Conservation (phyloP, 768 basidiomycete species). For the Termitomyces sp. region DNA sequence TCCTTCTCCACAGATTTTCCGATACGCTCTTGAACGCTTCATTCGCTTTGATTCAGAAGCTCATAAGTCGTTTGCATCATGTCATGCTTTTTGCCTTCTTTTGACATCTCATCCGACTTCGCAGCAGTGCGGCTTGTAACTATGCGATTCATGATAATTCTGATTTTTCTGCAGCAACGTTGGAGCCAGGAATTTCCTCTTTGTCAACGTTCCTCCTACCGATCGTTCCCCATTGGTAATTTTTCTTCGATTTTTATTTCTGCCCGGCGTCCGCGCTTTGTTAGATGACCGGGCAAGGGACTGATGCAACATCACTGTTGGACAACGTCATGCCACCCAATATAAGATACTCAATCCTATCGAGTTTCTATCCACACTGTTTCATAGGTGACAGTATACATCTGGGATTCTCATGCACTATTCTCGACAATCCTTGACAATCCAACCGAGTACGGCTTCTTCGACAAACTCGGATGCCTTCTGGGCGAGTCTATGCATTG, state of each 20-base stretch:
- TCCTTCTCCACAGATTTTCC: slow-evolving; percentile 29
- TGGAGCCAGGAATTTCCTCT: background rate
- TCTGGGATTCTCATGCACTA: slow-evolving; percentile 44
- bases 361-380: background rate
- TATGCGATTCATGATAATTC: background rate
- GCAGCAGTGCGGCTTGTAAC: background rate
- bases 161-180: background rate
- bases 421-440: slow-evolving; percentile 31
- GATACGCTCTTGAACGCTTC: slow-evolving; percentile 42
- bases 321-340: background rate
- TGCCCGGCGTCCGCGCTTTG: background rate
- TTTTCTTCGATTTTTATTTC: background rate
- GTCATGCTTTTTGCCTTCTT: background rate
- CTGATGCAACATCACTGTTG: background rate
- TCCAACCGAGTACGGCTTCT: slow-evolving; percentile 37
- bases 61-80: slow-evolving; percentile 26
- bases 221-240: background rate
- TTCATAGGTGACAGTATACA: slow-evolving; percentile 37
- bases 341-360: too few relatives aligned
- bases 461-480: slow-evolving; percentile 42
- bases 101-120: background rate
- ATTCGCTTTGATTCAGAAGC: slow-evolving; percentile 42
- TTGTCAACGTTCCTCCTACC: background rate
- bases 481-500: slow-evolving; percentile 35
- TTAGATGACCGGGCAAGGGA: background rate